Base-by-base conservation (phyloP, 768 basidiomycete species). In the Lactifluus piperatus region DNA sequence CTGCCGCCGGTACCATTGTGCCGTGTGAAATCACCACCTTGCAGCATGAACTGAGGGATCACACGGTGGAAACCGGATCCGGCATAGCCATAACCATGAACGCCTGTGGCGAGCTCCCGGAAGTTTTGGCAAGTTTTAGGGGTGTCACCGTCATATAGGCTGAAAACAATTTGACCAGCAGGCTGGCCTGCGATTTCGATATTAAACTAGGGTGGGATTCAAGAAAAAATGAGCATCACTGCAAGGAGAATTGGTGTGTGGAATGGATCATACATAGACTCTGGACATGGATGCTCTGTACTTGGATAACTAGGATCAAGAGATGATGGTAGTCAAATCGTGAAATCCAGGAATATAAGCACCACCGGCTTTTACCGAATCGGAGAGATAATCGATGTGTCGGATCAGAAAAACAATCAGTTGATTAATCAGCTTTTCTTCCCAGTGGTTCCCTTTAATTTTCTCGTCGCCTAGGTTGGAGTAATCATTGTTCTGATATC, bases 21-120 rank as follows among this genome's bases (percentile, higher is more conserved):
- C 7, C 60, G 51, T 63, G 85, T 87, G 71, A 95, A 95, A 70
- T 94, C 91, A 56, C 93, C 93, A 26, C 91, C 92, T 71, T 94
- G 92, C 57, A 91, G 77, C 89, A 92, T 92, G 74, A 92, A 94
- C 43, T 78, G 50, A 64, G 86, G 87, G 68, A 93, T 91, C 67
- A 94, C 74, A 63, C 91, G 86, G 72, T 94, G 91, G 82, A 94
- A 93, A 0, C 75, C 76, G 18, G 76, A 76, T 14, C 82, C 85
- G 51, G 71, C 49, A 75, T 94, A 97, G 47, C 91, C 87, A 58
- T 73, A 90, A 4, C 88, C 88, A 54, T 86, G 67, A 69, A 81
- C 66, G 46, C 89, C 87, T 13, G 88, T 91, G 56, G 84, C 84
- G 49, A 97, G 81, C 72, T 91, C 89, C 54, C 94, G 86, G 80